Evolutionary conservation across 2,329 filamentous ascomycete genomes (phyloP).

Genomic region (Trichoderma simmonsii): DNA sequence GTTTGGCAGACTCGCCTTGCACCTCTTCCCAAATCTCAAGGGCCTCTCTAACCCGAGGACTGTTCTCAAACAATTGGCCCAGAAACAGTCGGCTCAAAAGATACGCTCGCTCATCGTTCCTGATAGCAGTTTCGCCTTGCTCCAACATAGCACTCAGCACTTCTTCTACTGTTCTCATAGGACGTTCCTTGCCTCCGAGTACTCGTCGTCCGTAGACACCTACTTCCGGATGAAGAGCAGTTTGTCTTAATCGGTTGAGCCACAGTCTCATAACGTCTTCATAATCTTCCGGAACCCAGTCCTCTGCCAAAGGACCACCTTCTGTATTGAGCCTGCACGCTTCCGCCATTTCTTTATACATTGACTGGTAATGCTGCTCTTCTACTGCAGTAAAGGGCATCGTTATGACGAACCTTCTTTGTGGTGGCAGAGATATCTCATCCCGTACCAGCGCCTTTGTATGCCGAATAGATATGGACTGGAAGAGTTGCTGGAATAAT

Average conservation of each 20-base stretch:
- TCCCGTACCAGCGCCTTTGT: slow-evolving; percentile 77
- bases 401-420: slow-evolving; percentile 83
- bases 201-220: slow-evolving; percentile 63
- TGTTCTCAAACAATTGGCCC: slow-evolving; percentile 78
- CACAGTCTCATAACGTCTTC: slow-evolving; percentile 75
- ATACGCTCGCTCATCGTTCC: slow-evolving; percentile 65
- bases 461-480: slow-evolving; percentile 72
- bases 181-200: slow-evolving; percentile 60
- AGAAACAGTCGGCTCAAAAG: slow-evolving; percentile 62
- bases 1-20: slow-evolving; percentile 43
- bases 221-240: slow-evolving; percentile 81
- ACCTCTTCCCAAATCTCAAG: slow-evolving; percentile 66
- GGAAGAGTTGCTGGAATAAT: slow-evolving; percentile 68
- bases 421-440: slow-evolving; percentile 75
- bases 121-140: slow-evolving; percentile 66
- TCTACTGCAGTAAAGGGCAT: slow-evolving; percentile 89
- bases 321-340: slow-evolving; percentile 62
- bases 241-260: slow-evolving; percentile 75
- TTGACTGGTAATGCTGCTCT: slow-evolving; percentile 77
- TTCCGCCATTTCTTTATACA: slow-evolving; percentile 73
- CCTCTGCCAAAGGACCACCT: slow-evolving; percentile 58
- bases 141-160: slow-evolving; percentile 92
- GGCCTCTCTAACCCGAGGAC: slow-evolving; percentile 63
- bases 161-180: slow-evolving; percentile 77
- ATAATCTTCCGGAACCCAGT: slow-evolving; percentile 64